Evolutionary conservation across 169 alveolate species (phyloP).

Genomic region (Plasmodium chabaudi): DNA sequence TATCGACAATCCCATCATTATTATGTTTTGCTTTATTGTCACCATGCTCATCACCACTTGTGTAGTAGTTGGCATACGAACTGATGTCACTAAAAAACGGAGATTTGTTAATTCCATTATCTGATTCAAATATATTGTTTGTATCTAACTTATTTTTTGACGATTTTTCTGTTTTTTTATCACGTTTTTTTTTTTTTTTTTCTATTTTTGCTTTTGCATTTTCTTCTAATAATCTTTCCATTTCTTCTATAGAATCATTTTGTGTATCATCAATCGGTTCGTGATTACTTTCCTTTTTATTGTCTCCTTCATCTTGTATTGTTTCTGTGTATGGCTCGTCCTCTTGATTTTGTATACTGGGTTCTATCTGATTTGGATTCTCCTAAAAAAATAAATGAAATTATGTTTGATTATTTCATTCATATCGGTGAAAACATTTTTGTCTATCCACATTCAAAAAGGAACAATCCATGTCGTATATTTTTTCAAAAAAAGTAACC

Average conservation of each 20-base stretch:
- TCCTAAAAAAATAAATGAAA: too few relatives aligned
- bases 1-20: neutral
- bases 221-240: neutral
- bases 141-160: neutral
- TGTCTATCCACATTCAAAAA: too few relatives aligned
- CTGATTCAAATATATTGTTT: constrained; percentile 2
- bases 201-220: neutral
- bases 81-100: constrained; percentile 73
- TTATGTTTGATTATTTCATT: too few relatives aligned
- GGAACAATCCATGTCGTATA: too few relatives aligned
- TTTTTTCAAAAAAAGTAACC: too few relatives aligned
- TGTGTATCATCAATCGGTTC: constrained; percentile 4
- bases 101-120: constrained; percentile 5
- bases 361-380: too few relatives aligned
- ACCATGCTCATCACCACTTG: constrained; percentile 37
- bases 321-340: neutral
- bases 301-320: constrained; percentile 5
- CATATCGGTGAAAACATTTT: too few relatives aligned
- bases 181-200: neutral
- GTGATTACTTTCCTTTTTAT: neutral
- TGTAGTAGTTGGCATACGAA: constrained; percentile 53
- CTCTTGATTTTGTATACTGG: too few relatives aligned
- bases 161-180: neutral
- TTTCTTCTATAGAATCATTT: constrained; percentile 7
- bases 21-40: neutral